phyloP scores from a whole-genome alignment of 768 basidiomycete species.

The Termitomyces heimii region DNA sequence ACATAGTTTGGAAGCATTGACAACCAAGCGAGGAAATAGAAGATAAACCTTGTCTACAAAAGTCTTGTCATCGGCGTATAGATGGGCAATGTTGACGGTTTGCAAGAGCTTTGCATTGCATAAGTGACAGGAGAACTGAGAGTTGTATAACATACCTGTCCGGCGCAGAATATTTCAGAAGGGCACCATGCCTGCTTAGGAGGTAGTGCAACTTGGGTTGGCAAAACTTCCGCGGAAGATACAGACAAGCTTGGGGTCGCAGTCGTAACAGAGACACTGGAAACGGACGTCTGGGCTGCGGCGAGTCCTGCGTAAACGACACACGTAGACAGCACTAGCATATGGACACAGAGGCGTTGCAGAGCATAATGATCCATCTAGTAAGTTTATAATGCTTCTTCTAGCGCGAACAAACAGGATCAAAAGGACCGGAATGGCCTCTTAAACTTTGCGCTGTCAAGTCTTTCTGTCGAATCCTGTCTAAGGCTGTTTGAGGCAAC shows the following conservation, averaged over 20 bases:
- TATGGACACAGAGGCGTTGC: background rate
- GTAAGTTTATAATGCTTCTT: background rate
- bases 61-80: slow-evolving; percentile 80
- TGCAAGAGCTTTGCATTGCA: slow-evolving; percentile 51
- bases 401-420: background rate
- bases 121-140: background rate
- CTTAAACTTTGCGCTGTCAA: background rate
- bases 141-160: slow-evolving; percentile 42
- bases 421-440: background rate
- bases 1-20: background rate
- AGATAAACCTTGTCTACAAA: slow-evolving; percentile 64
- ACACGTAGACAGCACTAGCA: slow-evolving; percentile 16
- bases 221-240: slow-evolving; percentile 44
- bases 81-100: slow-evolving; percentile 73
- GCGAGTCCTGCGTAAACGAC: slow-evolving; percentile 12
- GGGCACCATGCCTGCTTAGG: slow-evolving; percentile 74
- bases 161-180: slow-evolving; percentile 75
- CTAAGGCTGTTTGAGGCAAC: background rate
- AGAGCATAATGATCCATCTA: background rate
- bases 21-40: background rate
- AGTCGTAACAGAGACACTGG: slow-evolving; percentile 43
- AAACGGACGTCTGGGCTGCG: slow-evolving; percentile 16
- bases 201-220: slow-evolving; percentile 60
- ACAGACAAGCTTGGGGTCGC: slow-evolving; percentile 60
- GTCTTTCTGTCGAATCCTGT: too few species aligned